Evolutionary conservation across 176 grass and related monocot genomes (phyloP).

Genomic region (Oryza nivara): DNA sequence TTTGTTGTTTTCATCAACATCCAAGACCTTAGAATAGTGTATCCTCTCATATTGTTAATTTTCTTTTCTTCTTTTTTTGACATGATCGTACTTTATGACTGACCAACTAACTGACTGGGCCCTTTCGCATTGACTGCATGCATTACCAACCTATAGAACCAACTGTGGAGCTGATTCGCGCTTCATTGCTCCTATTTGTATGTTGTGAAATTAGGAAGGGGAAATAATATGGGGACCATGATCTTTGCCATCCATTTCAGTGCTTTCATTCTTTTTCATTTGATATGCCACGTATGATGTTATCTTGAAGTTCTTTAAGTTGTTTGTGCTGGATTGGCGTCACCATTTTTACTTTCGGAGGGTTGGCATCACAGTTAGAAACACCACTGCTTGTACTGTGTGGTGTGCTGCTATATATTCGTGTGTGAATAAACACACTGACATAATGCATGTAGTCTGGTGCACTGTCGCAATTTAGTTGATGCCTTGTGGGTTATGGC

Average conservation of each 20-base stretch:
- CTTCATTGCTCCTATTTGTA: constrained; percentile 47
- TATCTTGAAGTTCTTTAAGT: neutral
- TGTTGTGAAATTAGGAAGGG: constrained; percentile 41
- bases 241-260: constrained; percentile 35
- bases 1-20: constrained; percentile 53
- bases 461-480: constrained; percentile 30
- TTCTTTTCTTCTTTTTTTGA: constrained; percentile 27
- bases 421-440: neutral
- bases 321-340: constrained; percentile 6
- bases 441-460: constrained; percentile 7
- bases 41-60: constrained; percentile 19
- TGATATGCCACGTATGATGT: constrained; percentile 30
- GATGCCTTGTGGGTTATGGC: constrained; percentile 15
- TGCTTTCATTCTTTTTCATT: constrained; percentile 22
- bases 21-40: constrained; percentile 33
- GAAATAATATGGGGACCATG: constrained; percentile 47
- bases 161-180: constrained; percentile 48
- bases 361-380: constrained; percentile 4
- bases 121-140: constrained; percentile 54
- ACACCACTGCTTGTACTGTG: constrained; percentile 8
- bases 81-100: constrained; percentile 57
- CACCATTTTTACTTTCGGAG: neutral
- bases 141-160: constrained; percentile 56
- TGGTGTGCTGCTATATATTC: neutral
- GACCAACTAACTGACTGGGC: constrained; percentile 59